phyloP scores from a whole-genome alignment of 106 monocot genomes.

The Dactylorhiza incarnata region DNA sequence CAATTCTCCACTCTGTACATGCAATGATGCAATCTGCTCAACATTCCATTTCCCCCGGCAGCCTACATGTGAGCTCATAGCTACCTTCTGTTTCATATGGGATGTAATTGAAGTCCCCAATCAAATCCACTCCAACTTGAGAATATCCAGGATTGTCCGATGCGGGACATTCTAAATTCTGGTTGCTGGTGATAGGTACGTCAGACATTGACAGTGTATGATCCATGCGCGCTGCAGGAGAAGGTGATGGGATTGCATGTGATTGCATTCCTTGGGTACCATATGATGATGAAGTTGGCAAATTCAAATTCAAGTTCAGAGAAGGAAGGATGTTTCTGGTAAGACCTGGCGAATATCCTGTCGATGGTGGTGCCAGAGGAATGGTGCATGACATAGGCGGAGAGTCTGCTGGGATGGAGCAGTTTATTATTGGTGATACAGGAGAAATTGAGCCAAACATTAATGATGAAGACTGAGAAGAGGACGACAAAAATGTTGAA shows the following conservation, averaged over 20 bases:
- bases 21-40: constrained; percentile 3
- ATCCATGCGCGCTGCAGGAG: constrained; percentile 7
- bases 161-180: constrained; percentile 15
- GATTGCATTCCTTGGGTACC: neutral
- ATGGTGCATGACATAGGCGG: neutral
- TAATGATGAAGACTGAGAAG: neutral
- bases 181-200: constrained; percentile 13
- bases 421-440: neutral
- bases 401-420: neutral
- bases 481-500: neutral
- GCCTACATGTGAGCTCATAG: constrained; percentile 13
- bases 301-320: constrained; percentile 52
- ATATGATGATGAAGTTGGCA: constrained; percentile 12
- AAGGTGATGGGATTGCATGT: neutral
- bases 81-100: constrained; percentile 16
- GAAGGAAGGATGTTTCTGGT: constrained; percentile 17
- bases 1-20: constrained; percentile 19
- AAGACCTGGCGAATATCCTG: neutral
- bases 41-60: constrained; percentile 13
- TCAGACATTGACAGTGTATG: constrained; percentile 12
- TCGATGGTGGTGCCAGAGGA: constrained; percentile 7
- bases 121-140: constrained; percentile 1
- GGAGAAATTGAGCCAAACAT: neutral
- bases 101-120: constrained; percentile 19
- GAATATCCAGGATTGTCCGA: constrained; percentile 8